Evolutionary conservation across 352 stramenopile species (phyloP), one percentile per base, ranked within the genome.

Genomic region (Phytophthora ramorum): DNA sequence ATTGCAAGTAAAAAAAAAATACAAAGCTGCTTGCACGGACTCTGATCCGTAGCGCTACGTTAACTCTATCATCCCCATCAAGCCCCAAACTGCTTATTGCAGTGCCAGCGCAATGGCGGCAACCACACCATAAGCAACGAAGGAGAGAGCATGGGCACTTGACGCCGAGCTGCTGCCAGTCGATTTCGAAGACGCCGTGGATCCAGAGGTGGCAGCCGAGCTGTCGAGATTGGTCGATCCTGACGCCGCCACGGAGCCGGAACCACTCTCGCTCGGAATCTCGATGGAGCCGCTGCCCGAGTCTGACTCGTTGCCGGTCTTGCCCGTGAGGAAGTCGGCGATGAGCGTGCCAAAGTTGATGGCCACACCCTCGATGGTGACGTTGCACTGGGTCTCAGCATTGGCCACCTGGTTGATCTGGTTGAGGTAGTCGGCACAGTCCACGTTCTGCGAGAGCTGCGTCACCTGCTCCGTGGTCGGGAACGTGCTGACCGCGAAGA

Each of bases 341-440:
- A 91, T 76, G 58, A 91, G 75, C 41, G 30, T 61, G 41, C 74
- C 76, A 43, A 89, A 87, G 53, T 73, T 75, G 35, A 86, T 73
- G 49, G 75, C 26, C 2, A 78, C 63, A 13, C 76, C 82, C 26
- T 71, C 65, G 32, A 91, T 50, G 34, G 69, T 70, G 56, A 91
- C 52, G 28, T 85, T 84, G 60, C 82, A 91, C 44, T 86, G 75
- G 51, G 81, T 89, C 54, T 89, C 66, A 13, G 69, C 38, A 66
- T 91, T 91, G 30, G 82, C 82, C 40, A 82, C 75, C 50, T 87
- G 63, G 69, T 88, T 89, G 69, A 91, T 84, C 63, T 91, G 82
- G 73, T 91, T 91, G 35, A 87, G 55, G 58, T 81, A 89, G 49
- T 87, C 75, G n/a, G 76, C 81, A 63, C 82, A 91, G 53, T 79